Evolutionary conservation across 2,329 filamentous ascomycete genomes (phyloP), one percentile per base, ranked within the genome.

Genomic region (Seiridium cupressi): DNA sequence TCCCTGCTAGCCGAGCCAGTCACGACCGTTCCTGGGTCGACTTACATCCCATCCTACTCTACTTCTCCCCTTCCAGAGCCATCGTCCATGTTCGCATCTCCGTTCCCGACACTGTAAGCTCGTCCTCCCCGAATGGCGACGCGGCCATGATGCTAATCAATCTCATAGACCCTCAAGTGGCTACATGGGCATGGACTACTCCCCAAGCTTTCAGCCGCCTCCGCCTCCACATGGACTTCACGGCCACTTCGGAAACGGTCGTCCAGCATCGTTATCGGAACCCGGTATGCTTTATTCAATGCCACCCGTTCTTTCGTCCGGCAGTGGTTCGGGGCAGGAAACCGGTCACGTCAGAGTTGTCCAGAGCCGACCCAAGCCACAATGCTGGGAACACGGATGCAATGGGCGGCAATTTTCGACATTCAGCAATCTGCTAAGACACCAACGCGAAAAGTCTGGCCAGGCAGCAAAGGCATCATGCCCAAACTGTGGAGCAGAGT

Each of bases 371-470:
- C 92, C 92, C n/a, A 96, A 96, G 77, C 93, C 93, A 51, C 92
- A 96, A 73, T 97, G 94, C 76, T 98, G 92, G 91, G 94, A 97
- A 62, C 94, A 98, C 71, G 94, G 93, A 9, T 98, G 94, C 80
- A 97, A 97, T 69, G 94, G 94, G 26, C 88, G 93, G 36, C 91
- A 96, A 70, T 98, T 98, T 72, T 96, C 92, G 18, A 97, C 94
- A 3, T 97, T 97, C 73, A 97, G 93, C 84, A 97, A 97, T 72
- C 84, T 97, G 3, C 81, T 97, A 44, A 85, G 94, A 63, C 94
- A 98, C 73, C 93, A 97, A 75, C 86, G 94, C 48, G 94, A 98
- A 76, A 97, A 97, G 74, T 96, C 92, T 0, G 94, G 94, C 34
- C 93, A 93, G 57, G 92, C 93, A 9, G 83, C 90, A 36, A 97